Conservation (phyloP, 305 asterid genomes). For the Solanum hybrid region DNA sequence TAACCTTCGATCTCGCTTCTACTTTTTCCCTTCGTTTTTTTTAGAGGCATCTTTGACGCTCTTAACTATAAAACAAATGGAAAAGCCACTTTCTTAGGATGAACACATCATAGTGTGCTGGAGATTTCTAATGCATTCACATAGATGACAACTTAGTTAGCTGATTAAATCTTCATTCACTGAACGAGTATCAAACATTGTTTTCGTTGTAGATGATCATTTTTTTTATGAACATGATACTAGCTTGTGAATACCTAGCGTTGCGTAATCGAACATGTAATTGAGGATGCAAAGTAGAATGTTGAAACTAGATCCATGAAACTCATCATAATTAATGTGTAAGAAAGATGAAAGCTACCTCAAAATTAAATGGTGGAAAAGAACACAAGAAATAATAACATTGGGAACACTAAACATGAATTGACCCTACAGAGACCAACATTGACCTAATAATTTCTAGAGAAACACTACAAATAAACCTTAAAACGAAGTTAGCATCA, state of each 20-base stretch:
- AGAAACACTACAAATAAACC: neutral
- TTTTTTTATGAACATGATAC: neutral
- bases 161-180: conserved; percentile 4
- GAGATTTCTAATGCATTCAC: conserved; percentile 2
- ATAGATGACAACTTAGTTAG: conserved; percentile 5
- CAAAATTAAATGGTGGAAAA: neutral
- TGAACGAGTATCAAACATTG: neutral
- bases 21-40: neutral
- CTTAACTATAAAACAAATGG: neutral
- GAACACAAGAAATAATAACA: neutral
- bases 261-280: neutral
- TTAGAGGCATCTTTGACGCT: neutral
- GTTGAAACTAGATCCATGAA: neutral
- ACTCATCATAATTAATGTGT: neutral
- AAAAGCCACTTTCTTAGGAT: neutral
- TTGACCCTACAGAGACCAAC: neutral
- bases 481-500: neutral
- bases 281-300: neutral
- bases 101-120: neutral
- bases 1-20: neutral
- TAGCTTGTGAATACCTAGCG: neutral
- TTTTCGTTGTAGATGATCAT: neutral
- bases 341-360: neutral
- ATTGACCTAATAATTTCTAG: neutral
- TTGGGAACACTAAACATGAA: neutral